Conservation (phyloP, 2,329 filamentous ascomycete species). For the Ascochyta fabae region DNA sequence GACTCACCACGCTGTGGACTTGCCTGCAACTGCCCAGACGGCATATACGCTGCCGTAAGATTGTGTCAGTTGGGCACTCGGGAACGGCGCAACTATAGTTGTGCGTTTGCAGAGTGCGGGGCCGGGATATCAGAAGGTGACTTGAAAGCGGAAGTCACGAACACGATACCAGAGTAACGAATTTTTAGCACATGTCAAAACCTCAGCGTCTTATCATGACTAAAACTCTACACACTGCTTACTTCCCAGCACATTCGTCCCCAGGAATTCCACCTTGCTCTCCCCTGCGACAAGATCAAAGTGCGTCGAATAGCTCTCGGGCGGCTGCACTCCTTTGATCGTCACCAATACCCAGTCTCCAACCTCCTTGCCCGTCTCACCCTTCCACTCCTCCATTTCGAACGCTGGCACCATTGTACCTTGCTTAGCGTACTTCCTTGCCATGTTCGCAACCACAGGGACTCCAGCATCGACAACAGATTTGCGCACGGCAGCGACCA, state of each 20-base stretch:
- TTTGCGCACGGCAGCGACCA: constrained; percentile 12
- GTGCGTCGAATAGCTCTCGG: constrained; percentile 1
- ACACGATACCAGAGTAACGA: background rate
- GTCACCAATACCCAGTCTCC: constrained; percentile 3
- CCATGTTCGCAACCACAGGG: constrained; percentile 2
- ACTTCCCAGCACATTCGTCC: background rate
- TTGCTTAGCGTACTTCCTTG: constrained; percentile 4
- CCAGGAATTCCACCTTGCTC: background rate
- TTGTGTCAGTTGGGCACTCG: too few species aligned
- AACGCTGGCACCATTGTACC: constrained; percentile 5
- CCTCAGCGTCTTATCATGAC: background rate
- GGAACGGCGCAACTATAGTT: too few species aligned
- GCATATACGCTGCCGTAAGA: too few species aligned
- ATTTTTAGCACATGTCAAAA: background rate
- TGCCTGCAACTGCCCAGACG: too few species aligned
- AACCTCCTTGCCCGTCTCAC: background rate
- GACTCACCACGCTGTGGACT: too few species aligned
- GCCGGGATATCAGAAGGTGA: too few species aligned
- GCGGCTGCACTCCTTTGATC: constrained; percentile 2
- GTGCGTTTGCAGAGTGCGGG: too few species aligned
- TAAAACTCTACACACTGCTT: constrained; percentile 2
- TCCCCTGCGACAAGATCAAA: constrained; percentile 11
- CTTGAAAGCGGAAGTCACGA: background rate
- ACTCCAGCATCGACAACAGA: constrained; percentile 1
- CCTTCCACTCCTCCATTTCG: constrained; percentile 11